Evolutionary conservation across 371 early-diverging fungal species (phyloP), one percentile per base, ranked within the genome.

Genomic region (Sanchytrium tribonematis): DNA sequence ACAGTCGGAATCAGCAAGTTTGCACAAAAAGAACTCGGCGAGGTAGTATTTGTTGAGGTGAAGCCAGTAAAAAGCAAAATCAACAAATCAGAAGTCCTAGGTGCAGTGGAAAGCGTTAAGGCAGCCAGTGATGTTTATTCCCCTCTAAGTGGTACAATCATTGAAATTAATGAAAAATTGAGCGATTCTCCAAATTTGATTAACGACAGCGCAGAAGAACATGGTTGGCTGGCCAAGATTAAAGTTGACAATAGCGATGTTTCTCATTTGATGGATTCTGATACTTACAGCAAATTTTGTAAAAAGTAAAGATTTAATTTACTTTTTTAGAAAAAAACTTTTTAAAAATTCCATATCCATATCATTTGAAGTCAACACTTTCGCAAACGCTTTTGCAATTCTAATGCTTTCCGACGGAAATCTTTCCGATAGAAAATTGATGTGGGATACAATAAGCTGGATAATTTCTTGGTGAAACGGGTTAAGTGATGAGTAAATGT

Each of bases 61-160:
- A 82, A 81, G 77, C 83, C 75, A 72, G 83, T 83, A 31, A 90
- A 86, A 71, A 75, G 74, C 27, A 69, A 69, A 16, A 80, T 89
- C 27, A 78, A 77, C 12, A 72, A 77, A 73, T 79, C 76, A 86
- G 89, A 82, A 29, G 74, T 76, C 74, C 80, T 91, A 31, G 90
- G 88, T 71, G 86, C 87, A 30, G 89, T 96, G 70, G 96, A 96
- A 78, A 86, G 87, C 66, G 96, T 96, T 74, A 96, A 96, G 83
- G 94, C 93, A 71, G 91, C 90, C 66, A 83, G 83, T 73, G 95
- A 96, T 72, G 83, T 96, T 70, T 91, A 86, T 77, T 81, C 93
- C 31, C 96, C 96, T 69, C 79, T 91, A 65, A 74, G 82, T 70
- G 96, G 96, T 71, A 82, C 83, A 71, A 80, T 96, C 70, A 78